Percentiles rank a stretch among this genome's conserved stretches.
These are phyloP conservation scores for Aspergillus candidus DNA, from an alignment of 2,329 filamentous ascomycete genomes.

Conservation along the genomic window DNA sequence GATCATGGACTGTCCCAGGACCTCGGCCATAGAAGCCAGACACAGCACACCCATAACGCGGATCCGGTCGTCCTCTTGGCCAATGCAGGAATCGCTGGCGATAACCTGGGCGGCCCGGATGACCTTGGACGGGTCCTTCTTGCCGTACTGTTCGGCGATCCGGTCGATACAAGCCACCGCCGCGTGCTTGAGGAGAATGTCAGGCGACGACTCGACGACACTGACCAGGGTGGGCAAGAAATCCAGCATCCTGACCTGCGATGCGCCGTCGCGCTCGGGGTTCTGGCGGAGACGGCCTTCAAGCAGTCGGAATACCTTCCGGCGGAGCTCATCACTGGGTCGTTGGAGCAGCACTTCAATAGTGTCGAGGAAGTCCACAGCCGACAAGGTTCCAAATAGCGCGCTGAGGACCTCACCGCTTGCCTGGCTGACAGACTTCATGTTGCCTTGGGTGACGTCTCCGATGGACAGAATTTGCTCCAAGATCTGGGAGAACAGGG, in stretches of 20 bases:
- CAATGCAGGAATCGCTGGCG: slow-evolving; percentile 68
- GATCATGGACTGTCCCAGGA: slow-evolving; percentile 78
- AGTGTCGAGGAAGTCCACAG: slow-evolving; percentile 81
- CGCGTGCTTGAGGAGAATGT: slow-evolving; percentile 73
- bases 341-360: slow-evolving; percentile 75
- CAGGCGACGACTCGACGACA: slow-evolving; percentile 66
- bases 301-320: slow-evolving; percentile 73
- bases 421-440: slow-evolving; percentile 34
- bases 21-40: slow-evolving; percentile 81
- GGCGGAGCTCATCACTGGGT: slow-evolving; percentile 66
- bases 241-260: slow-evolving; percentile 64
- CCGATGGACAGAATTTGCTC: slow-evolving; percentile 62
- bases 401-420: slow-evolving; percentile 67
- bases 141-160: slow-evolving; percentile 91
- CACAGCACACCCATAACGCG: slow-evolving; percentile 82
- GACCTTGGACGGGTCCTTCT: slow-evolving; percentile 75
- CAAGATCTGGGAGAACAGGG: slow-evolving; percentile 62
- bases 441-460: slow-evolving; percentile 40
- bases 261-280: slow-evolving; percentile 60
- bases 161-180: slow-evolving; percentile 86
- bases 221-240: slow-evolving; percentile 74
- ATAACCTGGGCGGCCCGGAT: slow-evolving; percentile 70
- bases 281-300: slow-evolving; percentile 72
- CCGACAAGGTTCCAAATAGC: slow-evolving; percentile 77
- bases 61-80: slow-evolving; percentile 64